Conservation (phyloP, 495 filamentous ascomycete genomes). For the Aspergillus nidulans region DNA sequence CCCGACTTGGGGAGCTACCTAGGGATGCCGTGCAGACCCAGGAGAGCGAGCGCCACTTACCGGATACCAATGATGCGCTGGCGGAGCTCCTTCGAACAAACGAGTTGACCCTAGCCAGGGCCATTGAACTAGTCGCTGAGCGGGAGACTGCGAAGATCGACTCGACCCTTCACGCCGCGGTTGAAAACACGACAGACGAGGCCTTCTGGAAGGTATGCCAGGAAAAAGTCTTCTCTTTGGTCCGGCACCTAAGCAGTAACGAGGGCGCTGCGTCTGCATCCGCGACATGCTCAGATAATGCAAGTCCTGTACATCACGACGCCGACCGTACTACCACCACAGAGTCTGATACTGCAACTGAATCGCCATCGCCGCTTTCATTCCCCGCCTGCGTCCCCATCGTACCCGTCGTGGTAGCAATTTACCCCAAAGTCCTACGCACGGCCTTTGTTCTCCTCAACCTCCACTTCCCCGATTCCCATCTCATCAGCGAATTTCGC, state of each 20-base stretch:
- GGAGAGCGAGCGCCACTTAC: neutral
- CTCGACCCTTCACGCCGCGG: constrained; percentile 21
- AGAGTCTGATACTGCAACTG: neutral
- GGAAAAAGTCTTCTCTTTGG: constrained; percentile 62
- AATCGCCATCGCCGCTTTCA: neutral
- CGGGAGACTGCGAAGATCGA: constrained; percentile 29
- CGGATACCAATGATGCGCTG: constrained; percentile 17
- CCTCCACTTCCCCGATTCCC: constrained; percentile 55
- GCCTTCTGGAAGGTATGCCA: constrained; percentile 70
- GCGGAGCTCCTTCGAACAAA: constrained; percentile 15
- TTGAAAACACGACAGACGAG: constrained; percentile 54
- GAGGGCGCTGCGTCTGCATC: neutral
- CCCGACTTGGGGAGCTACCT: neutral
- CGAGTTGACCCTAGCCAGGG: constrained; percentile 19
- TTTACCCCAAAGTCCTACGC: constrained; percentile 65
- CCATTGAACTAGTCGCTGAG: constrained; percentile 25
- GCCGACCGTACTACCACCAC: too few species aligned
- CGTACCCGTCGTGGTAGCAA: constrained; percentile 55
- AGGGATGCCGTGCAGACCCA: neutral
- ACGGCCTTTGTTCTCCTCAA: constrained; percentile 61
- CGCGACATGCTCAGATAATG: too few species aligned
- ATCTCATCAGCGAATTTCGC: constrained; percentile 58
- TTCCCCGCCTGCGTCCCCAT: constrained; percentile 28
- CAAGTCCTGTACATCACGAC: too few species aligned
- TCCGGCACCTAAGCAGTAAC: constrained; percentile 32